These are phyloP conservation scores for Talaromyces adpressus DNA, from an alignment of 495 filamentous ascomycete genomes.

Conservation along the genomic window DNA sequence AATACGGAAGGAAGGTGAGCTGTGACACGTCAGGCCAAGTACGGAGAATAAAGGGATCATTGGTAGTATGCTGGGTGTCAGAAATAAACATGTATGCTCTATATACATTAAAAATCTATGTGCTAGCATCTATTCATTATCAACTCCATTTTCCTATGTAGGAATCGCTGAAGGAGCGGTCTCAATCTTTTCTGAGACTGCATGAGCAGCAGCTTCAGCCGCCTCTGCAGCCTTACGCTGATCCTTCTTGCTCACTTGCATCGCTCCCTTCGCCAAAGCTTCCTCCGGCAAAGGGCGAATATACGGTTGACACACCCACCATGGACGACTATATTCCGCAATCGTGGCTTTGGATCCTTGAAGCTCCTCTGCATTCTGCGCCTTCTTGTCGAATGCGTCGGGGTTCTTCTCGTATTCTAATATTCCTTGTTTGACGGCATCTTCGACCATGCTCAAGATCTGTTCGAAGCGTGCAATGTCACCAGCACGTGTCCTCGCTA, in stretches of 20 bases:
- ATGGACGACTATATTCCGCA: conserved; percentile 66
- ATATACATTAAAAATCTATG: neutral
- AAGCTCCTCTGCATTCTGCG: conserved; percentile 24
- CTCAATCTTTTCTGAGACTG: neutral
- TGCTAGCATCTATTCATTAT: neutral
- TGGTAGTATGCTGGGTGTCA: neutral
- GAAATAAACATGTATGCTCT: neutral
- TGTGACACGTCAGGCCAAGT: too few relatives aligned
- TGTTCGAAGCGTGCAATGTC: conserved; percentile 68
- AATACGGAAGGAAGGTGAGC: too few relatives aligned
- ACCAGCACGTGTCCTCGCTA: conserved; percentile 58
- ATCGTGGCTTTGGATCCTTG: conserved; percentile 59
- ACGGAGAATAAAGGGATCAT: neutral
- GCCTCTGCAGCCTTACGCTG: conserved; percentile 9
- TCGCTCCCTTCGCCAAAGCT: conserved; percentile 71
- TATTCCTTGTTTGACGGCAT: conserved; percentile 63
- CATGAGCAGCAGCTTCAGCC: neutral
- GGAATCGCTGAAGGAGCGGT: neutral
- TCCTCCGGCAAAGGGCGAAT: conserved; percentile 83
- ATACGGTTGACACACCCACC: conserved; percentile 91
- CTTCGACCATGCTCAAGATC: conserved; percentile 60
- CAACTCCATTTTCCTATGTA: neutral
- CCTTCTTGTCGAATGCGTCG: conserved; percentile 37
- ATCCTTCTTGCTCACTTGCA: conserved; percentile 58
- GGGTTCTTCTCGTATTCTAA: conserved; percentile 61